Evolutionary conservation across 192 early-diverging fungal genomes (phyloP).

Genomic region (Backusella sp.): DNA sequence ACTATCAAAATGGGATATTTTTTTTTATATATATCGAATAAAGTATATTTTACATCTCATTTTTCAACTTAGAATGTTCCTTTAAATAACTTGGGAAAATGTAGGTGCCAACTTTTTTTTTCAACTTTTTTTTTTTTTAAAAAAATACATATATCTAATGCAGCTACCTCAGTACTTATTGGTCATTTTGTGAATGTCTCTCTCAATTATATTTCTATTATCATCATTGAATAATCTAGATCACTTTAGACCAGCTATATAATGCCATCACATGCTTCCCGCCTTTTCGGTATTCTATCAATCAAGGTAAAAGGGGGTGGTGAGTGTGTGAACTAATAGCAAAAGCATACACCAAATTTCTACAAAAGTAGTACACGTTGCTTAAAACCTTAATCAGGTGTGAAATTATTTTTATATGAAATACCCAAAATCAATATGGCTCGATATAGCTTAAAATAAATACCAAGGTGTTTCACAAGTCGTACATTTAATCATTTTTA

Average conservation of each 20-base stretch:
- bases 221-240: background rate
- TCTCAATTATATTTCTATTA: background rate
- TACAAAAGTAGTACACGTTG: background rate
- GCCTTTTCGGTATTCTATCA: background rate
- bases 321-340: conserved; percentile 1
- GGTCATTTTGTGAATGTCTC: background rate
- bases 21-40: background rate
- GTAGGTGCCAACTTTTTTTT: background rate
- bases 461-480: background rate
- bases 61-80: background rate
- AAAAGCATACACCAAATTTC: background rate
- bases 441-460: background rate
- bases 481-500: background rate
- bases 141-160: background rate
- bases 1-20: background rate
- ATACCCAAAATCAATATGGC: background rate
- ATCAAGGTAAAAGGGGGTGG: background rate
- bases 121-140: background rate
- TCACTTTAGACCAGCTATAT: background rate
- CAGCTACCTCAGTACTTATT: background rate
- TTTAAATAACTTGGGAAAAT: background rate
- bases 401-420: background rate
- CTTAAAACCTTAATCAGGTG: background rate
- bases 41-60: background rate
- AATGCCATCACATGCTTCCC: background rate